phyloP scores from a whole-genome alignment of 2,329 filamentous ascomycete genomes.

The Verticillium dahliae region DNA sequence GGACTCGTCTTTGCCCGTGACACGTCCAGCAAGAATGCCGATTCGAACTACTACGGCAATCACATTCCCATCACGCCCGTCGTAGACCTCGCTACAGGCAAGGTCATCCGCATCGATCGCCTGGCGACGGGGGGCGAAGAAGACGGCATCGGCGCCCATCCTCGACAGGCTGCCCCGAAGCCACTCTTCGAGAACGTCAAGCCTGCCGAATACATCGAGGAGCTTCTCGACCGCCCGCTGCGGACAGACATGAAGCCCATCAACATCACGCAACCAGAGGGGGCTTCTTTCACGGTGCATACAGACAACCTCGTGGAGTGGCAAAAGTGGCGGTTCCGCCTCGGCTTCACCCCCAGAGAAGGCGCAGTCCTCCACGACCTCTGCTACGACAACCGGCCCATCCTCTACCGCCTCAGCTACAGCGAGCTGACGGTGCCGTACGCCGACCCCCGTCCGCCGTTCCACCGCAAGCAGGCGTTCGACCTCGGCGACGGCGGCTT shows the following conservation, averaged over 20 bases:
- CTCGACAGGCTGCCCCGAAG: conserved; percentile 28
- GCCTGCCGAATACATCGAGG: conserved; percentile 40
- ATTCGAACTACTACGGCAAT: conserved; percentile 58
- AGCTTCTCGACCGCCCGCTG: conserved; percentile 39
- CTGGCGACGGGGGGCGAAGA: conserved; percentile 40
- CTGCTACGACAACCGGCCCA: conserved; percentile 56
- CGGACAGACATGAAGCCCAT: conserved; percentile 59
- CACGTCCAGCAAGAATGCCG: conserved; percentile 33
- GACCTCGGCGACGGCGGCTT: conserved; percentile 66
- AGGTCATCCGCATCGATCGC: conserved; percentile 51
- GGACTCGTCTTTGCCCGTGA: conserved; percentile 43
- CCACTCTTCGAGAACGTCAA: conserved; percentile 36
- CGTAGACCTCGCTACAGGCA: conserved; percentile 48
- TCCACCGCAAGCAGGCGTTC: conserved; percentile 65
- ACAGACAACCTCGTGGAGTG: conserved; percentile 44
- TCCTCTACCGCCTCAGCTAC: conserved; percentile 61
- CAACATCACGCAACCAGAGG: conserved; percentile 64
- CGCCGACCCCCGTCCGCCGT: conserved; percentile 57
- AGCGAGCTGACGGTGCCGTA: conserved; percentile 68
- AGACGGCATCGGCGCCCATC: conserved; percentile 34
- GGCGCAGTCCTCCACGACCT: conserved; percentile 66
- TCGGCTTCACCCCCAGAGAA: conserved; percentile 65
- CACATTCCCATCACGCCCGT: conserved; percentile 54
- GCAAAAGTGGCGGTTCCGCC: conserved; percentile 65
- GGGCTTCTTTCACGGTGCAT: conserved; percentile 56